These are phyloP conservation scores for Trichoderma erinaceum DNA, from an alignment of 495 filamentous ascomycete genomes.

Conservation along the genomic window DNA sequence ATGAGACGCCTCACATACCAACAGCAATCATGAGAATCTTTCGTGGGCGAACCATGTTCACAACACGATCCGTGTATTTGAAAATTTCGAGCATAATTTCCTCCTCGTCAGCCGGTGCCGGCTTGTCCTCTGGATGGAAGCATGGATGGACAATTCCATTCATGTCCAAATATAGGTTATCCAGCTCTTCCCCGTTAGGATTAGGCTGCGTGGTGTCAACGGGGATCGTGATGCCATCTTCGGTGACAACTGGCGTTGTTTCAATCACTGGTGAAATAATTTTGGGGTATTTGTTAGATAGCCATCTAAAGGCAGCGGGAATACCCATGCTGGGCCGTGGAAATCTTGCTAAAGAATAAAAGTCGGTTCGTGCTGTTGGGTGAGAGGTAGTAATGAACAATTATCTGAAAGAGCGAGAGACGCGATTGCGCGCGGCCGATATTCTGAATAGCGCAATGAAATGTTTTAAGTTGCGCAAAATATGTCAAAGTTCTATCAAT, in stretches of 20 bases:
- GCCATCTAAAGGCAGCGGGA: constrained; percentile 87
- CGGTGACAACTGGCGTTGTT: constrained; percentile 67
- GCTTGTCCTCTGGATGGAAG: constrained; percentile 91
- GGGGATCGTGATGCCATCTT: constrained; percentile 72
- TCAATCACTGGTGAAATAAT: constrained; percentile 89
- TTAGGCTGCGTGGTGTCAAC: constrained; percentile 80
- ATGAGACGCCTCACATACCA: constrained; percentile 51
- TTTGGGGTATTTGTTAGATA: constrained; percentile 92
- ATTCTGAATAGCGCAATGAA: background rate
- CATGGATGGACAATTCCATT: constrained; percentile 99
- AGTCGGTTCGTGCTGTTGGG: background rate
- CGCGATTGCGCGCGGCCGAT: background rate
- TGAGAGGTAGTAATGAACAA: background rate
- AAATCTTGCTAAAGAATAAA: background rate
- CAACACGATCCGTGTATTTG: constrained; percentile 93
- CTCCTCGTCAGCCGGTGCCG: constrained; percentile 85
- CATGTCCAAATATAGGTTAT: constrained; percentile 99
- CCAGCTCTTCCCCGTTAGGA: constrained; percentile 95
- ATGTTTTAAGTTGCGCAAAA: background rate
- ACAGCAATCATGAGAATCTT: constrained; percentile 97
- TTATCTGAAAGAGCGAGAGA: background rate
- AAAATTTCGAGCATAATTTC: constrained; percentile 99
- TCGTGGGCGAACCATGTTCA: constrained; percentile 95
- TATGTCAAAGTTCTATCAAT: background rate
- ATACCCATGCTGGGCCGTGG: constrained; percentile 71